phyloP scores from a whole-genome alignment of 2,329 filamentous ascomycete species.

The Colletotrichum sp. region DNA sequence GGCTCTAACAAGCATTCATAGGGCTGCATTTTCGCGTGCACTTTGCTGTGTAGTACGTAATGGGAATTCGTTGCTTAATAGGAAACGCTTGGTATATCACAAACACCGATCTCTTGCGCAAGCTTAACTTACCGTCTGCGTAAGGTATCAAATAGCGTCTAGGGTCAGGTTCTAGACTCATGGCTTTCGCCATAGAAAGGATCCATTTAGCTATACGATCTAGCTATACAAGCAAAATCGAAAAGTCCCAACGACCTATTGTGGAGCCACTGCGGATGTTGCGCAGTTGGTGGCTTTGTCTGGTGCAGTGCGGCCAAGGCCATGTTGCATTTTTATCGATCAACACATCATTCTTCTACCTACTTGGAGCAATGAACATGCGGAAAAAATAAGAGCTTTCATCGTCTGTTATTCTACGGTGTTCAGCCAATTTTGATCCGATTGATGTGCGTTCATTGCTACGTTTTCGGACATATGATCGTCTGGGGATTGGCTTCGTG shows the following conservation, averaged over 20 bases:
- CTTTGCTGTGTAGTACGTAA: background rate
- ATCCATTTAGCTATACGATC: background rate
- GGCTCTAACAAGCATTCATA: background rate
- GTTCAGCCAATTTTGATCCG: background rate
- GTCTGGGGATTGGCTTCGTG: background rate
- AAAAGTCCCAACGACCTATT: accelerated
- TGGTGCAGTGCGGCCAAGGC: background rate
- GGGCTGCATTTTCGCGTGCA: background rate
- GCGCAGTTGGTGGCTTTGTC: too few species aligned
- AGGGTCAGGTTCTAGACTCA: background rate
- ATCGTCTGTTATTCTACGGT: background rate
- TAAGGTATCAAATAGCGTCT: background rate
- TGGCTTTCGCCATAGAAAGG: background rate
- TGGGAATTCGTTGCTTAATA: background rate
- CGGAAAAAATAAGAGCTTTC: background rate
- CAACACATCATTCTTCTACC: too few species aligned
- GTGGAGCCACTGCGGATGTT: accelerated
- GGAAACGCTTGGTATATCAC: background rate
- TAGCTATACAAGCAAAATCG: background rate
- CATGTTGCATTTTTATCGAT: accelerated
- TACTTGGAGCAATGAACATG: accelerated
- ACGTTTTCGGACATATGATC: background rate
- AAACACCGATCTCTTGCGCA: background rate
- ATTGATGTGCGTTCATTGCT: background rate
- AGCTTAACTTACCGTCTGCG: background rate